A percentile compares a stretch with the other conserved stretches of the same genome.
phyloP scores from a whole-genome alignment of 768 basidiomycete genomes.

The Coprinellus micaceus region DNA sequence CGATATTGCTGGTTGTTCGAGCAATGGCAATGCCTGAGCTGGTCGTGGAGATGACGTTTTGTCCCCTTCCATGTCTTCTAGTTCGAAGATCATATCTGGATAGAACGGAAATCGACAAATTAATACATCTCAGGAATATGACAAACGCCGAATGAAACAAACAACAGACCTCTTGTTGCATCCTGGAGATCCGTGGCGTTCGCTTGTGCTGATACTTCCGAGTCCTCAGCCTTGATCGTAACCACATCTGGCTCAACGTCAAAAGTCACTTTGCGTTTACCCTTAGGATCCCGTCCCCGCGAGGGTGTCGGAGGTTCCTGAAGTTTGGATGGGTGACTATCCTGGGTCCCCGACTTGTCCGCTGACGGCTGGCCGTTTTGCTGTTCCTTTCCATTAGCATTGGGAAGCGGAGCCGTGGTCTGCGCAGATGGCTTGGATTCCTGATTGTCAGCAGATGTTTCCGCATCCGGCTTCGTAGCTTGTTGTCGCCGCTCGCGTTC shows the following conservation, averaged over 20 bases:
- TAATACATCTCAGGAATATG: neutral
- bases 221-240: conserved; percentile 37
- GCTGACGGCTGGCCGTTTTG: neutral
- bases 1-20: conserved; percentile 37
- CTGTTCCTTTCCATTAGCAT: conserved; percentile 13
- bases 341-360: conserved; percentile 9
- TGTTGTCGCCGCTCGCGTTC: conserved; percentile 13
- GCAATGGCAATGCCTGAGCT: conserved; percentile 35
- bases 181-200: conserved; percentile 23
- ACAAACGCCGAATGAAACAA: no score
- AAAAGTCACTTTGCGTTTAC: conserved; percentile 71
- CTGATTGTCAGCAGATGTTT: conserved; percentile 9
- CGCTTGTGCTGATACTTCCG: conserved; percentile 29
- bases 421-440: conserved; percentile 16
- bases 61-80: conserved; percentile 60
- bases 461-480: conserved; percentile 14
- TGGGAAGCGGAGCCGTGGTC: conserved; percentile 15
- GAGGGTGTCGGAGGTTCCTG: conserved; percentile 14
- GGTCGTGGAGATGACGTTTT: conserved; percentile 31
- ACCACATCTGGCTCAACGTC: conserved; percentile 58
- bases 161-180: conserved; percentile 42
- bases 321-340: neutral
- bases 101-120: conserved; percentile 10
- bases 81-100: conserved; percentile 64
- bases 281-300: conserved; percentile 37